Evolutionary conservation across 2,329 filamentous ascomycete species (phyloP), one percentile per base, ranked within the genome.

Genomic region (Penicillium sp.): DNA sequence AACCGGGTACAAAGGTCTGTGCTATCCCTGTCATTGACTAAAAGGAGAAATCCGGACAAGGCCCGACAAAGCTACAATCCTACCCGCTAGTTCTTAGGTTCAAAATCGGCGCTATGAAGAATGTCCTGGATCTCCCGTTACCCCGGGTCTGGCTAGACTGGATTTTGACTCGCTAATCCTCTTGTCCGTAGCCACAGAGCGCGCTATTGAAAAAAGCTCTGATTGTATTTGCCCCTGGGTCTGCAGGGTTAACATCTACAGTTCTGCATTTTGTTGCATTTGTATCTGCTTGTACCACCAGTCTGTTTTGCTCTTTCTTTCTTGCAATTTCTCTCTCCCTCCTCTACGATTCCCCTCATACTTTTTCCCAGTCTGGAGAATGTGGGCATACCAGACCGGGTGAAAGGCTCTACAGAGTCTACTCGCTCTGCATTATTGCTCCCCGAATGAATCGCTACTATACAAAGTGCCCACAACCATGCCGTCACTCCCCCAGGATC

Each of bases 311-410:
- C 22, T 39, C 33, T 46, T 24, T 33, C 26, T 46, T 43, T 4
- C 33, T 54, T 54, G 19, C 14, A 16, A 19, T 46, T 49, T 48
- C 19, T 33, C 45, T 57, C 26, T 43, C 26, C 4, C 39, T 52
- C 14, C 14, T 33, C 27, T 49, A 21, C 19, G 7, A 42, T 49
- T 42, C 35, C 29, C 24, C 21, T 19, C 29, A 31, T 11, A 21
- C 24, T 42, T 11, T 11, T 24, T 31, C 44, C 16, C 19, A 3
- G 14, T 7, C 4, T n/a, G 42, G 39, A 62, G 49, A 52, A 65
- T 65, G 63, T 63, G 49, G 48, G 35, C 35, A 51, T 61, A 63
- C 42, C 63, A 65, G 35, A 63, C 63, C 21, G 58, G 62, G 56
- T 65, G 60, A 63, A 55, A 21, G 55, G 52, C 58, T 54, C 58